Evolutionary conservation across 1,284 basidiomycete genomes (phyloP).

Genomic region (Gymnopus androsaceus): DNA sequence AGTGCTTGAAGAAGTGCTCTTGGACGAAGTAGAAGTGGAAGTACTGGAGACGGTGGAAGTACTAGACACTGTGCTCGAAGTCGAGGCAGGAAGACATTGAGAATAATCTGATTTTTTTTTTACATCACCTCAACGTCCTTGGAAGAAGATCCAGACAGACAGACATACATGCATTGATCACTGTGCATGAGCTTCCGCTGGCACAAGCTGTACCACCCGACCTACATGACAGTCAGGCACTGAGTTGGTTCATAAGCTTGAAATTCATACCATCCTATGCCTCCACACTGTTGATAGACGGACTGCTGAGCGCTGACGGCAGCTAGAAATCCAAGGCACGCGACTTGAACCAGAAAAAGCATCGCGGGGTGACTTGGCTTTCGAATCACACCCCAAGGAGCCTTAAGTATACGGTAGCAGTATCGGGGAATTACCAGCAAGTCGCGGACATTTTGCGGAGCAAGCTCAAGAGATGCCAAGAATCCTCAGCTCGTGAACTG

Average conservation of each 20-base stretch:
- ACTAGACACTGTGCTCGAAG: slow-evolving; percentile 26
- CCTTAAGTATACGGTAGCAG: too few relatives aligned
- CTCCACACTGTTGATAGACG: slow-evolving; percentile 49
- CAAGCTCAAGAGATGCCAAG: background rate
- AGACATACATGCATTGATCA: slow-evolving; percentile 43
- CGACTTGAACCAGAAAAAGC: slow-evolving; percentile 15
- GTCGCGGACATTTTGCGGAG: background rate
- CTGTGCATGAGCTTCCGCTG: slow-evolving; percentile 40
- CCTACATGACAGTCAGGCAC: slow-evolving; percentile 28
- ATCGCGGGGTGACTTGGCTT: background rate
- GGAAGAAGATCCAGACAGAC: background rate
- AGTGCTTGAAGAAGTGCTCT: slow-evolving; percentile 18
- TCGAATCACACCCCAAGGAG: background rate
- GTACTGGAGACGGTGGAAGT: slow-evolving; percentile 24
- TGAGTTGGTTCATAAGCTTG: background rate
- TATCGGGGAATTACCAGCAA: background rate
- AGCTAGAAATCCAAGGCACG: slow-evolving; percentile 24
- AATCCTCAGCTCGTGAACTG: too few relatives aligned
- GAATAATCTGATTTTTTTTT: slow-evolving; percentile 39
- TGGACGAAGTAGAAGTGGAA: slow-evolving; percentile 9
- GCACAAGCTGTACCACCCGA: slow-evolving; percentile 47
- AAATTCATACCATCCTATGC: slow-evolving; percentile 45
- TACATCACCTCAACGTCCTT: background rate
- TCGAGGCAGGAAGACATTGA: slow-evolving; percentile 45
- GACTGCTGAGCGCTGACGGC: slow-evolving; percentile 32